Conservation (phyloP, 148 eudicot genomes). For the Arctostaphylos glauca region DNA sequence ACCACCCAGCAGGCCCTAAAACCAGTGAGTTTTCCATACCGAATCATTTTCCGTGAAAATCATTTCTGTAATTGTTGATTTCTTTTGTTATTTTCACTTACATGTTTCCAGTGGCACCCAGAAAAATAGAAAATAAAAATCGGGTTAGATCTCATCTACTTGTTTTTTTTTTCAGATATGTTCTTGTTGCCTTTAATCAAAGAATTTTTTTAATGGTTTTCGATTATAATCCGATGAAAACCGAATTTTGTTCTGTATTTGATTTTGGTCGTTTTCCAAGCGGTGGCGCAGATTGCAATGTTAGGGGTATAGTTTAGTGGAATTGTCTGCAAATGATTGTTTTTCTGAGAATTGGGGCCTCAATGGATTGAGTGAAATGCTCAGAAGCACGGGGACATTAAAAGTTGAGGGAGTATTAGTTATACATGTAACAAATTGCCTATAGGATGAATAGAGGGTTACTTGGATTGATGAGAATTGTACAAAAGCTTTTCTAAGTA, state of each 20-base stretch:
- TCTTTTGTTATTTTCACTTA: not conserved
- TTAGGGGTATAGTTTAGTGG: not conserved
- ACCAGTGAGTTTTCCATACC: slow-evolving; percentile 37
- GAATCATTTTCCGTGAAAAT: not conserved
- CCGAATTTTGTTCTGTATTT: not conserved
- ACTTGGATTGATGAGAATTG: not conserved
- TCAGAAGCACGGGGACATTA: not conserved
- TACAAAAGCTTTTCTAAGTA: not conserved
- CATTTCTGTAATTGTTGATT: not conserved
- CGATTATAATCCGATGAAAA: not conserved
- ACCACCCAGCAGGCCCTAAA: slow-evolving; percentile 85
- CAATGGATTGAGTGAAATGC: not conserved
- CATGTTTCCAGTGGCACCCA: not conserved
- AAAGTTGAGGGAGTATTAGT: not conserved
- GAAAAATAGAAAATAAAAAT: no score
- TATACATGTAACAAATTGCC: not conserved
- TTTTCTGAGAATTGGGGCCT: not conserved
- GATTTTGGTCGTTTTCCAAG: not conserved
- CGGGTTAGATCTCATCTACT: slow-evolving; percentile 12
- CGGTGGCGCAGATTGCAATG: not conserved
- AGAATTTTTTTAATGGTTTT: not conserved
- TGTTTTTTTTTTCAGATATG: not conserved
- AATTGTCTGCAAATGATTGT: not conserved
- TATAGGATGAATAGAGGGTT: not conserved
- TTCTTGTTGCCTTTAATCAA: not conserved